Conservation (phyloP, 768 basidiomycete species). For the Suillus ampliporus region DNA sequence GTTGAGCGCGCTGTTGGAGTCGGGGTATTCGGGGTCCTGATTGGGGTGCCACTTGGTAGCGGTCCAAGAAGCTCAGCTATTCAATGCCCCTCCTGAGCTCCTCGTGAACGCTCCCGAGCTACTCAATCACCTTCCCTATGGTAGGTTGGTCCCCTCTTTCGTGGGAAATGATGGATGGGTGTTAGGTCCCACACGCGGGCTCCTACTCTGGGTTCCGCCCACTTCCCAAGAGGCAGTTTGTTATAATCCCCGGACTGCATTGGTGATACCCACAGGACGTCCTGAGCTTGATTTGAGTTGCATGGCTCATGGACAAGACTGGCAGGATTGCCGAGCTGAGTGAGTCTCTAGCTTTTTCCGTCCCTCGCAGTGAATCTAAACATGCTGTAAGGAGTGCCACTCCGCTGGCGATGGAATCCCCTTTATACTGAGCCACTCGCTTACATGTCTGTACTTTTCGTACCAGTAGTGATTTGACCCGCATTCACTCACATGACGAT, state of each 20-base stretch:
- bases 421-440: too few relatives aligned
- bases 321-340: background rate
- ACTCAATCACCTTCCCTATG: background rate
- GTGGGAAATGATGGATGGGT: constrained; percentile 14
- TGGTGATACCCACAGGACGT: constrained; percentile 1
- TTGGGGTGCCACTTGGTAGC: too few relatives aligned
- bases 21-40: too few relatives aligned
- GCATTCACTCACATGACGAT: too few relatives aligned
- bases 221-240: constrained; percentile 7
- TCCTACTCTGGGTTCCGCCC: constrained; percentile 14
- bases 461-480: too few relatives aligned
- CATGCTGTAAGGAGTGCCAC: too few relatives aligned
- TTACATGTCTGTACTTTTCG: too few relatives aligned
- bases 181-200: constrained; percentile 1
- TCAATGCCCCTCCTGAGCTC: too few relatives aligned
- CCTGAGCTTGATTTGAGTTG: constrained; percentile 12
- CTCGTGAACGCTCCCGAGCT: background rate
- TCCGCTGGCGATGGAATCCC: too few relatives aligned
- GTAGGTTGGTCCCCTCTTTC: too few relatives aligned
- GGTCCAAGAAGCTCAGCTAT: too few relatives aligned
- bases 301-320: constrained; percentile 7
- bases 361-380: background rate
- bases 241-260: constrained; percentile 7
- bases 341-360: background rate
- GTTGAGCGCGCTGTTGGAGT: too few relatives aligned